A percentile compares a stretch with the other conserved stretches of the same genome.
Conservation (phyloP, 2,329 filamentous ascomycete species). For the Ambrosiella cleistominuta region DNA sequence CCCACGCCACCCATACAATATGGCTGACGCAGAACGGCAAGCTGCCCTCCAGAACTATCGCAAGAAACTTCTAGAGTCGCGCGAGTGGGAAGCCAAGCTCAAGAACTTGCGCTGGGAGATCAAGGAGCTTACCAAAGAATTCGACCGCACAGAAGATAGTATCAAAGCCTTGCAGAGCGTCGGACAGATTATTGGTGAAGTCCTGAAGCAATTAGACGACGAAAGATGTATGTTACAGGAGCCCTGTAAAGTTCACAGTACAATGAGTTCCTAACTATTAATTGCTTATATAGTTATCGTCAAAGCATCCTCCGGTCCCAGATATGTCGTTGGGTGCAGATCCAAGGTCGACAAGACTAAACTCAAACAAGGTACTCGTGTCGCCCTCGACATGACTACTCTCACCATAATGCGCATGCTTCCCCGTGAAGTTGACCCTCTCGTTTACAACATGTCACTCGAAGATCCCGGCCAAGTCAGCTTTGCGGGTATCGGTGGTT, state of each 20-base stretch:
- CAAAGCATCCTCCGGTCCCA: constrained; percentile 89
- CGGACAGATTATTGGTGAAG: constrained; percentile 97
- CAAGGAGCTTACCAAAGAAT: constrained; percentile 86
- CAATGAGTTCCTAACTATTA: neutral
- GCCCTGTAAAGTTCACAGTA: neutral
- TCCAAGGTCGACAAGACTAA: constrained; percentile 96
- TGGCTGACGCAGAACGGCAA: constrained; percentile 36
- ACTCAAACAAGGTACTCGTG: constrained; percentile 94
- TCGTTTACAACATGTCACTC: constrained; percentile 99
- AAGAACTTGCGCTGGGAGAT: constrained; percentile 89
- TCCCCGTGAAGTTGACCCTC: constrained; percentile 88
- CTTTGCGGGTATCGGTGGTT: constrained; percentile 90
- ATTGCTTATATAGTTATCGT: constrained; percentile 57
- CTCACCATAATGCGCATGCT: constrained; percentile 99
- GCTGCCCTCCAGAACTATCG: constrained; percentile 65
- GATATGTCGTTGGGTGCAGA: constrained; percentile 95
- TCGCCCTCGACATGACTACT: constrained; percentile 97
- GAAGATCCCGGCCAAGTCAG: constrained; percentile 96
- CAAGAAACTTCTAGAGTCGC: constrained; percentile 71
- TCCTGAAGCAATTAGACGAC: constrained; percentile 95
- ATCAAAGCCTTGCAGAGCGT: constrained; percentile 99
- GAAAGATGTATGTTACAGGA: constrained; percentile 62
- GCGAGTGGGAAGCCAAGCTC: constrained; percentile 97
- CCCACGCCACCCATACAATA: neutral
- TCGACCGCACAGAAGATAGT: constrained; percentile 94